Conservation (phyloP, 2,329 filamentous ascomycete species). For the Colletotrichum sp. region DNA sequence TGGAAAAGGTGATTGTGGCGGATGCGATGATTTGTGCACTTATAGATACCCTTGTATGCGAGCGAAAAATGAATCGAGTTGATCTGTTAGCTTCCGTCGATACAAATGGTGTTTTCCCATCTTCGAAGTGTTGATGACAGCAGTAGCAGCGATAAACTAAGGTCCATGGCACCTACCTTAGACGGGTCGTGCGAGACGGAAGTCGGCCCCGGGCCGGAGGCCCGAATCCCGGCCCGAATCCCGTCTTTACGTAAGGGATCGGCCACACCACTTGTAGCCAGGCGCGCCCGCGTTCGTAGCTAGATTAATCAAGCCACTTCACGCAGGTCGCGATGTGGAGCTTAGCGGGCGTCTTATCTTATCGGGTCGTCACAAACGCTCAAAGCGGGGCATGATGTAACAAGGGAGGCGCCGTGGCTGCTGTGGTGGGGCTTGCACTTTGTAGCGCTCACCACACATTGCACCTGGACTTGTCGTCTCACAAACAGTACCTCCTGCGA, state of each 20-base stretch:
- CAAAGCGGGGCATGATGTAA: constrained; percentile 21
- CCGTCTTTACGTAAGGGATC: no score
- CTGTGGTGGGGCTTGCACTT: constrained; percentile 7
- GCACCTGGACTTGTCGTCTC: neutral
- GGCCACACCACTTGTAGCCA: no score
- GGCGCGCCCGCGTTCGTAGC: no score
- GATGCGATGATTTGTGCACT: neutral
- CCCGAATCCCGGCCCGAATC: no score
- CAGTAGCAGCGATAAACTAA: neutral
- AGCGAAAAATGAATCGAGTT: neutral
- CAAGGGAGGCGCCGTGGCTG: constrained; percentile 1
- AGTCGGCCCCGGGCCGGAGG: no score
- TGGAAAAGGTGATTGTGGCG: neutral
- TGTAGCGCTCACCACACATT: constrained; percentile 2
- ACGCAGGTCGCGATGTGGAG: neutral
- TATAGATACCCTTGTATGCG: neutral
- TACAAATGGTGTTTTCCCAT: neutral
- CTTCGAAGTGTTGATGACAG: neutral
- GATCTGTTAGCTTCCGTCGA: neutral
- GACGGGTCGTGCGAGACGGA: neutral
- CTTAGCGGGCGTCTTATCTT: constrained; percentile 1
- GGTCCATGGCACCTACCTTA: neutral
- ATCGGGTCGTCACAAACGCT: constrained; percentile 8
- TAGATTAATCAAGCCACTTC: no score
- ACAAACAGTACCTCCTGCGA: neutral